Evolutionary conservation across 148 eudicot genomes (phyloP), one percentile per base, ranked within the genome.

Genomic region (Bassia scoparia): DNA sequence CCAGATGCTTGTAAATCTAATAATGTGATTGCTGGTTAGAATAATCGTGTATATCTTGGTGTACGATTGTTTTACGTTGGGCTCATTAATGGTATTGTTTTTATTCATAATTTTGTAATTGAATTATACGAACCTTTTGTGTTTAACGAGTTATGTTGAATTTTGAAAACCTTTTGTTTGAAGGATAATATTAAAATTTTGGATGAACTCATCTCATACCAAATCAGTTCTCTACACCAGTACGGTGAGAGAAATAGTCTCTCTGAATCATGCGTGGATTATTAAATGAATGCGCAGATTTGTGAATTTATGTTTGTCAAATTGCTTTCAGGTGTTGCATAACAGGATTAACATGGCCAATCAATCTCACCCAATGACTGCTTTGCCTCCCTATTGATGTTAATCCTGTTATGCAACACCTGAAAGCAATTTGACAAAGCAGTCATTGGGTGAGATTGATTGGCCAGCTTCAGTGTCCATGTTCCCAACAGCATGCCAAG

Each of bases 141-240:
- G n/a, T n/a, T 43, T 21, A 49, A 34, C 18, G 49, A 34, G 31
- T 38, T 44, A 2, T 59, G 15, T 18, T 56, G 31, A 29, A 64
- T 2, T 37, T 61, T 7, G 5, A 15, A 20, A 52, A 21, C 5
- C 7, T 69, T 54, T 6, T 70, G 20, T 26, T n/a, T 83, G 75
- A 93, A 91, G 98, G 61, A 31, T 67, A 88, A 88, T 81, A 95
- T 95, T 81, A 83, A 75, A 82, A 74, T 95, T 58, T 92, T 95
- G 11, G 90, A 91, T 74, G 97, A 95, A 86, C 86, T 81, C 34
- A 87, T 95, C 35, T 90, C 96, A 44, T n/a, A 95, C 89, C 88
- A 86, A 59, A 88, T 95, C 64, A 95, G 97, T 73, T n/a, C n/a
- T 95, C 99, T 38, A 91, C 96, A 0, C 80, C 93, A 75, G 70